A percentile compares a stretch with the other conserved stretches of the same genome.
These are phyloP conservation scores for Ophioceras dolichostomum DNA, from an alignment of 2,329 filamentous ascomycete genomes.

Conservation along the genomic window DNA sequence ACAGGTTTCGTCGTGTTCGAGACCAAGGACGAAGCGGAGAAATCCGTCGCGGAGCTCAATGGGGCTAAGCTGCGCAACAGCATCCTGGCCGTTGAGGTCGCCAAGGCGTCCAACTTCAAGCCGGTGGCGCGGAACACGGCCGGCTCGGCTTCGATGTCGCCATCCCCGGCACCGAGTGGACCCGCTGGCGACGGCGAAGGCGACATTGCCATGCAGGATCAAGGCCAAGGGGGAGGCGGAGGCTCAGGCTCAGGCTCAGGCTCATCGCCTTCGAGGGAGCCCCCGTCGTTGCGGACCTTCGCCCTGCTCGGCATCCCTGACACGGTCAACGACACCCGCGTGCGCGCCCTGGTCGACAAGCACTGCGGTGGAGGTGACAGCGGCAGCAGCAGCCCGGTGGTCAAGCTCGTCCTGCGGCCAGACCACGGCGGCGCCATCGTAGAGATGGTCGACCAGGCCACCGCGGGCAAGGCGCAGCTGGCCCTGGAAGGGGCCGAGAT, in stretches of 20 bases:
- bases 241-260: constrained; percentile 4
- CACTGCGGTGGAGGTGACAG: constrained; percentile 18
- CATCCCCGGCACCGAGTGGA: constrained; percentile 17
- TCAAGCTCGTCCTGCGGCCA: constrained; percentile 71
- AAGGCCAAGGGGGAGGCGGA: neutral
- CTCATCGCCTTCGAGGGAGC: constrained; percentile 2
- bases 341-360: constrained; percentile 59
- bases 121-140: constrained; percentile 30
- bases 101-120: constrained; percentile 43
- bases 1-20: constrained; percentile 71
- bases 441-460: constrained; percentile 60
- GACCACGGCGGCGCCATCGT: constrained; percentile 77
- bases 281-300: constrained; percentile 38
- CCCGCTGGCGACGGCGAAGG: constrained; percentile 20
- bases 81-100: constrained; percentile 53
- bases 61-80: constrained; percentile 57
- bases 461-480: constrained; percentile 61
- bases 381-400: constrained; percentile 30
- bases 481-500: constrained; percentile 44
- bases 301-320: constrained; percentile 80
- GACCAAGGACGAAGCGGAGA: constrained; percentile 54
- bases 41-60: constrained; percentile 56
- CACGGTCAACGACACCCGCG: constrained; percentile 78
- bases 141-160: constrained; percentile 16
- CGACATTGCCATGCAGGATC: constrained; percentile 25